A percentile compares a stretch with the other conserved stretches of the same genome.
These are phyloP conservation scores for Suillus variegatus DNA, from an alignment of 768 basidiomycete species.

Conservation along the genomic window DNA sequence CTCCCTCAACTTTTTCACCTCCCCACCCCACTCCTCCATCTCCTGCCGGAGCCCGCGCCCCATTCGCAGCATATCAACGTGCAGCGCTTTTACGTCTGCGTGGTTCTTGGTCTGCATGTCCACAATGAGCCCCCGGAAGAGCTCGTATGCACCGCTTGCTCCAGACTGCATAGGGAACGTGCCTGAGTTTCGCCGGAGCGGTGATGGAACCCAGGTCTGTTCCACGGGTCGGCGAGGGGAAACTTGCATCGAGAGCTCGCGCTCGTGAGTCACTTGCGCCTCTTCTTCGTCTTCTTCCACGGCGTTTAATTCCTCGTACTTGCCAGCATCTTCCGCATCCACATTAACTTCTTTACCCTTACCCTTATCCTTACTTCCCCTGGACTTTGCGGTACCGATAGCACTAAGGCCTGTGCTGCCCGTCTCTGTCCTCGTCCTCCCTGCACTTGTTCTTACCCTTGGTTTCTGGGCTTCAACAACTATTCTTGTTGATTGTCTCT, in stretches of 20 bases:
- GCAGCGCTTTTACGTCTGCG: slow-evolving; percentile 73
- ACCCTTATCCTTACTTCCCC: slow-evolving; percentile 37
- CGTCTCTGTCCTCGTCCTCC: slow-evolving; percentile 10
- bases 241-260: slow-evolving; percentile 53
- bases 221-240: slow-evolving; percentile 51
- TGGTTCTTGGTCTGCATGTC: slow-evolving; percentile 71
- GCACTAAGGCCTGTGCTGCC: slow-evolving; percentile 27
- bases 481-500: slow-evolving; percentile 20
- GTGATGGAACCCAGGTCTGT: slow-evolving; percentile 41
- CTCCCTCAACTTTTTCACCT: slow-evolving; percentile 46
- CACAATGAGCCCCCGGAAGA: slow-evolving; percentile 69
- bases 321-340: slow-evolving; percentile 19
- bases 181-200: slow-evolving; percentile 31
- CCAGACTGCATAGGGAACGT: slow-evolving; percentile 31
- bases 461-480: not conserved
- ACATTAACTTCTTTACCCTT: slow-evolving; percentile 27
- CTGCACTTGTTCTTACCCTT: not conserved
- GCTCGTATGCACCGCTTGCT: slow-evolving; percentile 43
- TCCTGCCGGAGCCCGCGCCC: slow-evolving; percentile 58
- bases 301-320: slow-evolving; percentile 3
- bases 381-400: slow-evolving; percentile 52
- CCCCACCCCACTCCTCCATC: slow-evolving; percentile 63
- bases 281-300: slow-evolving; percentile 7
- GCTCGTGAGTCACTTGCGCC: slow-evolving; percentile 25
- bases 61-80: slow-evolving; percentile 73